Evolutionary conservation across 2,329 filamentous ascomycete genomes (phyloP).

Genomic region (Podosphaera xanthii): DNA sequence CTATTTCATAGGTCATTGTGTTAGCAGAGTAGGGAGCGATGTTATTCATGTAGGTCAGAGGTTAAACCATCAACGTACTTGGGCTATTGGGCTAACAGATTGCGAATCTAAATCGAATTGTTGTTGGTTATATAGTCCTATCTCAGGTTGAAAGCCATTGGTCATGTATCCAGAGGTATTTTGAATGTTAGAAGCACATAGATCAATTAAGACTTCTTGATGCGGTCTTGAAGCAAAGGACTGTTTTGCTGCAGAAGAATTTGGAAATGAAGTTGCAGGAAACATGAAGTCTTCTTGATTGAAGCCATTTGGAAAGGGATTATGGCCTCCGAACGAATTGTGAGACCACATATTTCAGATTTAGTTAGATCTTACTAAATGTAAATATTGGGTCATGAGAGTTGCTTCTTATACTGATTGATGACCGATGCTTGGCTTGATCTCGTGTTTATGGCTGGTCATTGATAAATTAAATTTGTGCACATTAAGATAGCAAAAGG

Average conservation of each 20-base stretch:
- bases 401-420: no score
- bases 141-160: constrained; percentile 7
- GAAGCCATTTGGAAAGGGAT: background rate
- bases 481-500: no score
- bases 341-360: background rate
- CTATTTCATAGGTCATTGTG: background rate
- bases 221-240: background rate
- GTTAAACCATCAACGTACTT: constrained; percentile 8
- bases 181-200: background rate
- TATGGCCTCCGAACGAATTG: background rate
- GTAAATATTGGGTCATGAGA: no score
- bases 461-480: no score
- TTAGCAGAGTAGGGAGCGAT: background rate
- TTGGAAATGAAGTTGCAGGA: background rate
- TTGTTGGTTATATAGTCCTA: constrained; percentile 8
- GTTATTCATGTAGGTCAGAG: background rate
- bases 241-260: background rate
- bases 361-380: no score
- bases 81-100: constrained; percentile 4
- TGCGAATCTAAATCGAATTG: constrained; percentile 10
- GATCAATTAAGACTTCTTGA: background rate
- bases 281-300: background rate
- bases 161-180: constrained; percentile 2
- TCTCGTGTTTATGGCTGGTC: no score
- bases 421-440: no score